phyloP scores from a whole-genome alignment of 805 yeast genomes.

The Saccharomycopsis vini region DNA sequence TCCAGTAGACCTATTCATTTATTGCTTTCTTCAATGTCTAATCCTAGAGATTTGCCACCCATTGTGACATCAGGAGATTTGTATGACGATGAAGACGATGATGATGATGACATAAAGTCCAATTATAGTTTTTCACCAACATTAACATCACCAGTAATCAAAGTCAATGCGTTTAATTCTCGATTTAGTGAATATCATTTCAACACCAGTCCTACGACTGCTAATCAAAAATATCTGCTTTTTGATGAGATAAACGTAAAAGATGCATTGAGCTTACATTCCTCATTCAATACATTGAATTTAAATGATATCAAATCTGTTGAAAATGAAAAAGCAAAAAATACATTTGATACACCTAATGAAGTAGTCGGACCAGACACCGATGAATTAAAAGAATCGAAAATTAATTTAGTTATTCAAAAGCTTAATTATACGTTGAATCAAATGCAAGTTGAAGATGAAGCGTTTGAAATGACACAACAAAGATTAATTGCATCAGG shows the following conservation, averaged over 20 bases:
- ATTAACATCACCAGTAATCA: constrained; percentile 13
- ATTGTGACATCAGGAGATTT: not conserved
- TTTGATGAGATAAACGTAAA: too few relatives aligned
- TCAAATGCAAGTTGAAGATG: constrained; percentile 16
- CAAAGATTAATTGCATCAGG: constrained; percentile 16
- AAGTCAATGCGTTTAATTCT: constrained; percentile 11
- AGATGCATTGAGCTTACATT: too few relatives aligned
- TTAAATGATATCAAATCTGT: too few relatives aligned
- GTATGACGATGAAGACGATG: not conserved
- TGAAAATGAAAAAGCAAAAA: too few relatives aligned
- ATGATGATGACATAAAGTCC: not conserved
- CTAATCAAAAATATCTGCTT: too few relatives aligned
- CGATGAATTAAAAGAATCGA: not conserved
- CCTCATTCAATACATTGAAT: too few relatives aligned
- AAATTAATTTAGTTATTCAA: not conserved
- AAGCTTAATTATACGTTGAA: constrained; percentile 2
- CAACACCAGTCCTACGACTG: too few relatives aligned
- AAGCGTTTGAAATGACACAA: constrained; percentile 14
- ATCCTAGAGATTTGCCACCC: not conserved
- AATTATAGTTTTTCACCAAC: not conserved
- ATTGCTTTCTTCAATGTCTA: too few relatives aligned
- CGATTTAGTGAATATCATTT: constrained; percentile 7
- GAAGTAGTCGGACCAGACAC: too few relatives aligned
- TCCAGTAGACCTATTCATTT: not conserved
- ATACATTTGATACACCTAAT: too few relatives aligned